A percentile compares a stretch with the other conserved stretches of the same genome.
These are phyloP conservation scores for Withania somnifera DNA, from an alignment of 305 asterid genomes.

Conservation along the genomic window DNA sequence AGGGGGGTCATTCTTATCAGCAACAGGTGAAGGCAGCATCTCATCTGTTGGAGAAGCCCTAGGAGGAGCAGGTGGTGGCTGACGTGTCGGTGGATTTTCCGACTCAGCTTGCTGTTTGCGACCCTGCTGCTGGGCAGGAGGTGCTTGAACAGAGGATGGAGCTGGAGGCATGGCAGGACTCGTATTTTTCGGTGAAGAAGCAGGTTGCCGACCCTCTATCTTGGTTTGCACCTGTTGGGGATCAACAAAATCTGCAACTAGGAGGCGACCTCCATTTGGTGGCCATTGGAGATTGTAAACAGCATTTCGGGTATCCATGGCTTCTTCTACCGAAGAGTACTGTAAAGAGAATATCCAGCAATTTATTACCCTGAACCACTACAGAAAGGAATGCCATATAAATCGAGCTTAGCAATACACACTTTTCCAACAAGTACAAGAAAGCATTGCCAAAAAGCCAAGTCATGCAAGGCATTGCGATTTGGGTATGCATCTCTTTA, in stretches of 20 bases:
- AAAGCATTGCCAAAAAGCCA: not conserved
- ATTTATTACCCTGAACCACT: not conserved
- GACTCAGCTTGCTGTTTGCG: slow-evolving; percentile 9
- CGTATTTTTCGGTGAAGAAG: not conserved
- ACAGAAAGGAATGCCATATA: not conserved
- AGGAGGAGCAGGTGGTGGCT: slow-evolving; percentile 6
- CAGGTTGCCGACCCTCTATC: slow-evolving; percentile 6
- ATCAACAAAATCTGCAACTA: slow-evolving; percentile 25
- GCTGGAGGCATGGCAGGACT: not conserved
- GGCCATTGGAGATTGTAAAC: slow-evolving; percentile 29
- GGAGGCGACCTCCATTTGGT: slow-evolving; percentile 25
- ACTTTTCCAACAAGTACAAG: not conserved
- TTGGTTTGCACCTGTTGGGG: slow-evolving; percentile 23
- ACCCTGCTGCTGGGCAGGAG: slow-evolving; percentile 7
- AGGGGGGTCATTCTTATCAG: slow-evolving; percentile 11
- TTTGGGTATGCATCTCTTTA: not conserved
- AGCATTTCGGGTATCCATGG: slow-evolving; percentile 23
- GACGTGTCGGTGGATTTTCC: slow-evolving; percentile 6
- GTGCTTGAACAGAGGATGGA: not conserved
- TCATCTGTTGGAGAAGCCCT: slow-evolving; percentile 1
- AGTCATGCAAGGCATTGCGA: not conserved
- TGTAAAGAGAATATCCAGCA: slow-evolving; percentile 1
- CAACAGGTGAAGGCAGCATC: slow-evolving; percentile 10
- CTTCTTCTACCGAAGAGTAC: slow-evolving; percentile 27
- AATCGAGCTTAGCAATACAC: no score